Base-by-base conservation (phyloP, 1,139 yeast species). In the Pichia sp. region DNA sequence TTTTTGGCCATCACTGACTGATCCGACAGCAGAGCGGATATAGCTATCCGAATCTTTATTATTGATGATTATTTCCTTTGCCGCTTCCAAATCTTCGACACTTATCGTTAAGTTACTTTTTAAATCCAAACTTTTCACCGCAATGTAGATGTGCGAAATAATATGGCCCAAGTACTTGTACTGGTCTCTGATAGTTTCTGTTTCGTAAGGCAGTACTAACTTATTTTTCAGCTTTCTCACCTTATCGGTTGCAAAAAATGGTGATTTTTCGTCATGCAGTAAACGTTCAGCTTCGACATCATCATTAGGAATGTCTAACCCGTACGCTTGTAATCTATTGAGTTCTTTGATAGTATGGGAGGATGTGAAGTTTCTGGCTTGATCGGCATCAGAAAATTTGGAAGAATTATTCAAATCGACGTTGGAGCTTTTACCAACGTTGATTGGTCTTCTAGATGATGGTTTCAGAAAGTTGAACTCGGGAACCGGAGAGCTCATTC, bases 151-250 rank as follows among this genome's bases (percentile, higher is more conserved):
- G 69, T 90, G 91, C 2, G 86, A 79, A 38, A 91, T 78, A 38
- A 93, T 87, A 65, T 86, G 95, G 53, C 90, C 79, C 52, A 93
- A 74, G 64, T 90, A 92, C 56, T 79, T 80, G 17, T 90, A 86
- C 57, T 84, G 87, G 58, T 88, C 95, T 48, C 73, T 73, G 9
- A 84, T 83, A 2, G 81, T 67, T 68, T 91, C 98, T 1, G 86
- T 80, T 46, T 75, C 73, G 68, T 93, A 93, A 0, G 99, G 99
- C 45, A 93, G 75, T 52, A 83, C 65, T n/a, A 70, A 73, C 27
- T 82, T 82, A 58, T 88, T 75, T 54, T 83, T 77, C 55, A 87
- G 75, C 16, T 84, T 80, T 56, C 92, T 68, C 70, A 79, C 62
- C 64, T 71, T 57, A 53, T 67, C 63, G 49, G 90, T 74, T 6